Conservation (phyloP, 768 basidiomycete species). For the Kwoniella heveanensis region DNA sequence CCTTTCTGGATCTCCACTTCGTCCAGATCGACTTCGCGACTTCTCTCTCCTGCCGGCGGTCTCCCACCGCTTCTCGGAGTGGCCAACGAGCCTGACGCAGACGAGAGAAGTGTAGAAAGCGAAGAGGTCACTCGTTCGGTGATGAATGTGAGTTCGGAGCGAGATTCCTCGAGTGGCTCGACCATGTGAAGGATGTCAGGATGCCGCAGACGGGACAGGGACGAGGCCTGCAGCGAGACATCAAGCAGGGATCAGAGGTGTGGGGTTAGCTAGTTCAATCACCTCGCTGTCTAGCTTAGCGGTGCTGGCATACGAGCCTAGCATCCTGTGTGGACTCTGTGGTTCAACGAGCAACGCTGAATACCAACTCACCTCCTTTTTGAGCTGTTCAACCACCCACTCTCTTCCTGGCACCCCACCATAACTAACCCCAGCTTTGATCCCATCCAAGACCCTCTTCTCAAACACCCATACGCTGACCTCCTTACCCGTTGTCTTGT, state of each 20-base stretch:
- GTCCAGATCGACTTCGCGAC: conserved; percentile 71
- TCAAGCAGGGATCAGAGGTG: no score
- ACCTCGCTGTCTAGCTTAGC: no score
- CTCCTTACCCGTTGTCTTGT: conserved; percentile 85
- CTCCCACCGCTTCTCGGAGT: conserved; percentile 6
- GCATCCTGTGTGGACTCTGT: no score
- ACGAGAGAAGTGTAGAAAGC: conserved; percentile 59
- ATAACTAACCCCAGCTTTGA: conserved; percentile 62
- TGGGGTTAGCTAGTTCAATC: no score
- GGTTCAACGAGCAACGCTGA: no score
- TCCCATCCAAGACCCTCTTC: conserved; percentile 71
- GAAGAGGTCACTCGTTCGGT: conserved; percentile 87
- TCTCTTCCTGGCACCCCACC: conserved; percentile 62
- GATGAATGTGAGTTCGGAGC: conserved; percentile 85
- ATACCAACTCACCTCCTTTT: conserved; percentile 77
- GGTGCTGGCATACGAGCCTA: no score
- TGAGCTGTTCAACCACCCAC: conserved; percentile 77
- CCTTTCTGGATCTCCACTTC: conserved; percentile 99
- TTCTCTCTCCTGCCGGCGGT: conserved; percentile 58
- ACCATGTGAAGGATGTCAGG: conserved; percentile 97
- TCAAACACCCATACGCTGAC: conserved; percentile 93
- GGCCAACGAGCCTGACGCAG: conserved; percentile 17
- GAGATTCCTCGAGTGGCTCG: conserved; percentile 91
- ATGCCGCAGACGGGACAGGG: conserved; percentile 81
- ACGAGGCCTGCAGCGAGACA: no score